Conservation (phyloP, 1,284 basidiomycete species). For the Rhodotorula sp. region DNA sequence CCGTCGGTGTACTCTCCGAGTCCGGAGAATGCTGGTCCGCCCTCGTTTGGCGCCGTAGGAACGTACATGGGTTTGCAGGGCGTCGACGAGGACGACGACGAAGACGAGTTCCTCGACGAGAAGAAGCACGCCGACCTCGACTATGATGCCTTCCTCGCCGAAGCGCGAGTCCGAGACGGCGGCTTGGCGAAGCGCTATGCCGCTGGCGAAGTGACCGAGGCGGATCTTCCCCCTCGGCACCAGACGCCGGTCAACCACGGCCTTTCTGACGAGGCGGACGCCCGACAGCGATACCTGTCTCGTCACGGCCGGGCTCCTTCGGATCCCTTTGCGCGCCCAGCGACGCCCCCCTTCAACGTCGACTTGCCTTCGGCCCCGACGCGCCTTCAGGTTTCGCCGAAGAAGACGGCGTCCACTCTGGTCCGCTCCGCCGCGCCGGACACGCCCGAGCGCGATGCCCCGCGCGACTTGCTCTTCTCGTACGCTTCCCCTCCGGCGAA, state of each 20-base stretch:
- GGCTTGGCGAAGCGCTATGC: constrained; percentile 26
- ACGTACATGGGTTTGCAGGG: neutral
- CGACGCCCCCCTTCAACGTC: constrained; percentile 17
- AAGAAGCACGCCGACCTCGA: constrained; percentile 14
- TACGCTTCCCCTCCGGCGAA: constrained; percentile 31
- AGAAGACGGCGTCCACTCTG: constrained; percentile 23
- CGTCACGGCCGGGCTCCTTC: neutral
- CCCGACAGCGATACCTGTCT: constrained; percentile 7
- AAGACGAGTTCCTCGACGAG: constrained; percentile 6
- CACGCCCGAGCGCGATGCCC: constrained; percentile 4
- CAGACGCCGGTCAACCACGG: neutral
- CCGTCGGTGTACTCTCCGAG: constrained; percentile 31
- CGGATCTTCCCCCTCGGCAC: neutral
- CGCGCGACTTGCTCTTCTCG: constrained; percentile 23
- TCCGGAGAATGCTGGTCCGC: constrained; percentile 3
- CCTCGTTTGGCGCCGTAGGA: neutral
- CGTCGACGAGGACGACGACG: constrained; percentile 24
- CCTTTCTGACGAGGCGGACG: neutral
- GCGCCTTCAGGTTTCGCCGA: constrained; percentile 35
- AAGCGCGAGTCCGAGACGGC: constrained; percentile 20
- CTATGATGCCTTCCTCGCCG: constrained; percentile 28
- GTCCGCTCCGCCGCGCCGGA: constrained; percentile 14
- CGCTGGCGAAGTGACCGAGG: constrained; percentile 9
- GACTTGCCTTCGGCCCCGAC: constrained; percentile 28
- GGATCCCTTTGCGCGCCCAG: neutral